Evolutionary conservation across 1,139 yeast species (phyloP).

Genomic region (Yamadazyma triangularis): DNA sequence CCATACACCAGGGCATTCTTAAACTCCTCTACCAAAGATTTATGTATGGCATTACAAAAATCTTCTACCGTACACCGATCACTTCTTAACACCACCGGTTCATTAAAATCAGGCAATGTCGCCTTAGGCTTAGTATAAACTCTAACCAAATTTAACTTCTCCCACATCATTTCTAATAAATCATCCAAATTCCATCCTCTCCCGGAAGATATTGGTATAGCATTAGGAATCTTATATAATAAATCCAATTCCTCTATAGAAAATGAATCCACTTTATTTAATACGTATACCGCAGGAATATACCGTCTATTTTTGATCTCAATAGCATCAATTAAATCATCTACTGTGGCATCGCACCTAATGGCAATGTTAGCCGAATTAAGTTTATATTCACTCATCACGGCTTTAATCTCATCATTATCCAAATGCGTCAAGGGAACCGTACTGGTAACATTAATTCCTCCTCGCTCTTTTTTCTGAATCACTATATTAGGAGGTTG

Average conservation of each 20-base stretch:
- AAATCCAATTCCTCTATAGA: slow-evolving; percentile 90
- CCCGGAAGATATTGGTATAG: slow-evolving; percentile 94
- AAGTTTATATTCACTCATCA: slow-evolving; percentile 90
- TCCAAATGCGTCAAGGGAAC: slow-evolving; percentile 90
- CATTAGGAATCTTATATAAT: slow-evolving; percentile 87
- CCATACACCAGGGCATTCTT: slow-evolving; percentile 91
- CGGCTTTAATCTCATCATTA: slow-evolving; percentile 91
- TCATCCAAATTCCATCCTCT: slow-evolving; percentile 97
- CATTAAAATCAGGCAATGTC: slow-evolving; percentile 83
- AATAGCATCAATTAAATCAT: slow-evolving; percentile 89
- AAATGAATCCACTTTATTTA: slow-evolving; percentile 93
- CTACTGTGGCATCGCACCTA: slow-evolving; percentile 96
- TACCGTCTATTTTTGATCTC: slow-evolving; percentile 88
- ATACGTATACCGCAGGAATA: slow-evolving; percentile 90
- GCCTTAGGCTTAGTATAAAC: slow-evolving; percentile 98
- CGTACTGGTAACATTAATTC: slow-evolving; percentile 87
- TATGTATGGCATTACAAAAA: slow-evolving; percentile 95
- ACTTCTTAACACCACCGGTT: slow-evolving; percentile 86
- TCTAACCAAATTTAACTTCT: slow-evolving; percentile 78
- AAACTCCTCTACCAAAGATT: slow-evolving; percentile 87
- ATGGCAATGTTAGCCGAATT: slow-evolving; percentile 96
- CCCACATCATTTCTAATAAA: slow-evolving; percentile 93
- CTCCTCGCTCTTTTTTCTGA: slow-evolving; percentile 93
- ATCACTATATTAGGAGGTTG: slow-evolving; percentile 88
- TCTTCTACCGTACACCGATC: slow-evolving; percentile 87